phyloP scores from a whole-genome alignment of 2,329 filamentous ascomycete species.

The Cladosporium oxysporum region DNA sequence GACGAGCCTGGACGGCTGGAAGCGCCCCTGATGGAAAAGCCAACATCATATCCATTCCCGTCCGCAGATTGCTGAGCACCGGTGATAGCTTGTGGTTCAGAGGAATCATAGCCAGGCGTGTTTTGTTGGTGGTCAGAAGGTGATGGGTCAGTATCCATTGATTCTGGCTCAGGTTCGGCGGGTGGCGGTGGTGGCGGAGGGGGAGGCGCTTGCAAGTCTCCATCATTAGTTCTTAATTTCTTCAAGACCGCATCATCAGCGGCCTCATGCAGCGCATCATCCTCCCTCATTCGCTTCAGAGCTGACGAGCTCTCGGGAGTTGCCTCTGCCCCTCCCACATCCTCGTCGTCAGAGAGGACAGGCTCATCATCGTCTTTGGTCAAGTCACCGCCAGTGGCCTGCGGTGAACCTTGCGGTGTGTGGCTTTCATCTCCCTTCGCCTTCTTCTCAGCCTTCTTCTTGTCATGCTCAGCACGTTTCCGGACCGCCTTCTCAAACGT shows the following conservation, averaged over 20 bases:
- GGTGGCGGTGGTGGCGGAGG: slow-evolving; percentile 46
- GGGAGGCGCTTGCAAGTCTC: slow-evolving; percentile 37
- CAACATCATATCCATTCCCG: slow-evolving; percentile 28
- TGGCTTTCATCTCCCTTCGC: slow-evolving; percentile 30
- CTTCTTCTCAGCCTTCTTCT: slow-evolving; percentile 59
- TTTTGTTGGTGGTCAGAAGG: slow-evolving; percentile 15
- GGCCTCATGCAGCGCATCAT: slow-evolving; percentile 37
- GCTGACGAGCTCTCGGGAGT: slow-evolving; percentile 30
- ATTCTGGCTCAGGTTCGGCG: slow-evolving; percentile 22
- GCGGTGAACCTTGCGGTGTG: slow-evolving; percentile 34
- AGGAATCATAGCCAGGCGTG: slow-evolving; percentile 15
- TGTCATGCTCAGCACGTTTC: slow-evolving; percentile 71
- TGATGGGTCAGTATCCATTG: slow-evolving; percentile 30
- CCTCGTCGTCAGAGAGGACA: slow-evolving; percentile 33
- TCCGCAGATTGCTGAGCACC: slow-evolving; percentile 18
- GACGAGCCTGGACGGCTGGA: slow-evolving; percentile 24
- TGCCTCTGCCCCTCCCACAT: slow-evolving; percentile 29
- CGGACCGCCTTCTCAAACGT: slow-evolving; percentile 83
- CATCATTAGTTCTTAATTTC: slow-evolving; percentile 34
- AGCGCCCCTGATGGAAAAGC: slow-evolving; percentile 28
- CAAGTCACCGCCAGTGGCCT: slow-evolving; percentile 25
- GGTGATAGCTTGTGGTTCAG: slow-evolving; percentile 16
- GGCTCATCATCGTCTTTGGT: slow-evolving; percentile 29
- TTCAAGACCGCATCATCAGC: slow-evolving; percentile 34
- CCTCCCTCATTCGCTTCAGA: slow-evolving; percentile 32